phyloP scores from a whole-genome alignment of 2,329 filamentous ascomycete genomes.

The Fusarium ambrosium region DNA sequence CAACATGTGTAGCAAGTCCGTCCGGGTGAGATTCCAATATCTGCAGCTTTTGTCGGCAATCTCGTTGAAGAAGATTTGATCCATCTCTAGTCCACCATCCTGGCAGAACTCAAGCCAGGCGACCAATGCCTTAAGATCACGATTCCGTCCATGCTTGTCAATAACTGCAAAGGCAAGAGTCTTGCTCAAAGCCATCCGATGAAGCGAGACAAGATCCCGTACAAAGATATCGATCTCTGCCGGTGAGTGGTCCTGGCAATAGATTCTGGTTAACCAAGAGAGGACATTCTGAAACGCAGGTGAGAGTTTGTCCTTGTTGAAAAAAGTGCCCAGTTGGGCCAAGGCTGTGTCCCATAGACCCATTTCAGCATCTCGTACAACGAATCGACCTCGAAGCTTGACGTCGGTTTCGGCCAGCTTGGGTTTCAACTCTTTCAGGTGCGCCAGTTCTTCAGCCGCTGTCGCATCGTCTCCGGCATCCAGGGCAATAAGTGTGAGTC shows the following conservation, averaged over 20 bases:
- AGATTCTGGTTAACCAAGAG: constrained; percentile 52
- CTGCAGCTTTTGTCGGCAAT: constrained; percentile 49
- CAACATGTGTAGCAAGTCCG: constrained; percentile 43
- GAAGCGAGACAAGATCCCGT: constrained; percentile 43
- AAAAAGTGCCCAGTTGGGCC: constrained; percentile 41
- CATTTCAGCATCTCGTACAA: constrained; percentile 46
- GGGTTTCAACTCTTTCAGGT: constrained; percentile 38
- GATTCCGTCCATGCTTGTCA: constrained; percentile 49
- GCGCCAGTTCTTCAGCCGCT: constrained; percentile 43
- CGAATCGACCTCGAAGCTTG: constrained; percentile 46
- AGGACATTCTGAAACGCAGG: constrained; percentile 46
- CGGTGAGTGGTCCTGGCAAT: constrained; percentile 43
- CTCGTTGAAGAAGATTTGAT: constrained; percentile 48
- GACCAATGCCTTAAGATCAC: constrained; percentile 46
- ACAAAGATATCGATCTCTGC: constrained; percentile 49
- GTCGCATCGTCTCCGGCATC: constrained; percentile 47
- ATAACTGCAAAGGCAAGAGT: constrained; percentile 50
- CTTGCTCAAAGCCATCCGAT: constrained; percentile 46
- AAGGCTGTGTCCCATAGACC: constrained; percentile 47
- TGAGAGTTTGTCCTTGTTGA: constrained; percentile 27
- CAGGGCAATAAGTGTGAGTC: constrained; percentile 45
- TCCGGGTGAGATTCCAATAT: constrained; percentile 51
- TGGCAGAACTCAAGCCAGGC: constrained; percentile 52
- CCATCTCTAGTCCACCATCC: constrained; percentile 45
- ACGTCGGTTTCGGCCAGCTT: constrained; percentile 41